A percentile compares a stretch with the other conserved stretches of the same genome.
These are phyloP conservation scores for Paratinospora sagittata DNA, from an alignment of 164 flowering plant species.

Conservation along the genomic window DNA sequence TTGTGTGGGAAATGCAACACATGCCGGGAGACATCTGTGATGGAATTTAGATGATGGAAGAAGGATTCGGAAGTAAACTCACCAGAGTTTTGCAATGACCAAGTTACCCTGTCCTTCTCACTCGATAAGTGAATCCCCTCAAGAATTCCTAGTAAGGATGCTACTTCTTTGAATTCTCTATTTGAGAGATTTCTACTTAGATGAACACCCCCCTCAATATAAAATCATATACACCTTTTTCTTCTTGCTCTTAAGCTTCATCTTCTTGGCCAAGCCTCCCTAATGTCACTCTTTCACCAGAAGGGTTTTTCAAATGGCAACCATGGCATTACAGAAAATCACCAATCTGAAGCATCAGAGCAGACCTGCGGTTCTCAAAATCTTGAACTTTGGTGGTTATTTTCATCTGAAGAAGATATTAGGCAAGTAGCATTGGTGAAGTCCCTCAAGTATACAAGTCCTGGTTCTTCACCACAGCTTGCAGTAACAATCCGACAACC, in stretches of 20 bases:
- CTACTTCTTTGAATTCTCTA: no score
- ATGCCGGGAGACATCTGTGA: no score
- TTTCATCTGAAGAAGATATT: constrained; percentile 12
- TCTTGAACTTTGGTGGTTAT: constrained; percentile 23
- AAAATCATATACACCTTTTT: no score
- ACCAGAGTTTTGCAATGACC: no score
- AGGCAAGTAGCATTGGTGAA: constrained; percentile 34
- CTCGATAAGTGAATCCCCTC: no score
- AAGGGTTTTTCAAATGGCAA: neutral
- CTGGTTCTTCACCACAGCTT: constrained; percentile 15
- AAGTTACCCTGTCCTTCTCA: no score
- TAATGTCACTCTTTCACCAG: neutral
- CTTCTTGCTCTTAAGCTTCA: neutral
- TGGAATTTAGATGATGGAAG: no score
- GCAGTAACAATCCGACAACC: constrained; percentile 48
- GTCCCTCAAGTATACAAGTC: constrained; percentile 34
- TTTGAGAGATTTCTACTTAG: no score
- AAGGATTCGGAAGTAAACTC: no score
- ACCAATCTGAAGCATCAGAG: constrained; percentile 7
- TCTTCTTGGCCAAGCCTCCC: neutral
- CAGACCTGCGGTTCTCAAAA: constrained; percentile 36
- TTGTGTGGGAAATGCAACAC: no score
- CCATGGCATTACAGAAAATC: neutral
- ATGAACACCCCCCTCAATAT: no score
- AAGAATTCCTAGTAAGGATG: no score